Percentiles rank a stretch among this genome's conserved stretches.
These are phyloP conservation scores for Umbelopsis sp. DNA, from an alignment of 192 early-diverging fungal species.

Conservation along the genomic window DNA sequence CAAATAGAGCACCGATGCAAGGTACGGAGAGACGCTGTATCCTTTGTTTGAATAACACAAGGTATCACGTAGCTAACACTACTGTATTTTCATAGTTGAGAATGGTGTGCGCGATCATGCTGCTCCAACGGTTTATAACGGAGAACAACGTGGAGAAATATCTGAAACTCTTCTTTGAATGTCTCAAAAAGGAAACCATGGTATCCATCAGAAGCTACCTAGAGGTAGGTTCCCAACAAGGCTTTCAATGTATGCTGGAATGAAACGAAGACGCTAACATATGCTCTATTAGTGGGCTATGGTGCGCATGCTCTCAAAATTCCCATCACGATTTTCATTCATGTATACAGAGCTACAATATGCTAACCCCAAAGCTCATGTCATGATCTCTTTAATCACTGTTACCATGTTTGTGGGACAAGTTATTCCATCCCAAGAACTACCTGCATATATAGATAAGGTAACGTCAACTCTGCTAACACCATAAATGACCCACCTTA, in stretches of 20 bases:
- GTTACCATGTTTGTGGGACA: constrained; percentile 41
- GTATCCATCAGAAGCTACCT: constrained; percentile 47
- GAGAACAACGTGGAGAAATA: constrained; percentile 19
- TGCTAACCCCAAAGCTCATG: constrained; percentile 39
- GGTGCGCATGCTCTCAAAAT: constrained; percentile 18
- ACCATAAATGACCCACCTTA: not conserved
- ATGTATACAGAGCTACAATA: constrained; percentile 31
- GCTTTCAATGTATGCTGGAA: no score
- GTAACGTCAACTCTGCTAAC: not conserved
- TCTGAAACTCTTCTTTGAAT: constrained; percentile 32
- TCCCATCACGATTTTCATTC: constrained; percentile 18
- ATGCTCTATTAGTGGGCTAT: constrained; percentile 24
- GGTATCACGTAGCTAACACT: not conserved
- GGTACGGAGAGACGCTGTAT: constrained; percentile 4
- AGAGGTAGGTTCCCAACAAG: constrained; percentile 33
- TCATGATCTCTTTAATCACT: constrained; percentile 45
- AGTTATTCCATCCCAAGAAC: constrained; percentile 24
- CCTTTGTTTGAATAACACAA: not conserved
- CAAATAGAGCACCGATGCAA: constrained; percentile 30
- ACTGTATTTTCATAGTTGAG: constrained; percentile 33
- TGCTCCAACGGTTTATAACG: constrained; percentile 43
- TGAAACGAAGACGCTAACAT: no score
- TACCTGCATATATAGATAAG: constrained; percentile 30
- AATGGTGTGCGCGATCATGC: constrained; percentile 46
- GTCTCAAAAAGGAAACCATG: constrained; percentile 43